Conservation (phyloP, 352 stramenopile species). For the Phytophthora europaea region DNA sequence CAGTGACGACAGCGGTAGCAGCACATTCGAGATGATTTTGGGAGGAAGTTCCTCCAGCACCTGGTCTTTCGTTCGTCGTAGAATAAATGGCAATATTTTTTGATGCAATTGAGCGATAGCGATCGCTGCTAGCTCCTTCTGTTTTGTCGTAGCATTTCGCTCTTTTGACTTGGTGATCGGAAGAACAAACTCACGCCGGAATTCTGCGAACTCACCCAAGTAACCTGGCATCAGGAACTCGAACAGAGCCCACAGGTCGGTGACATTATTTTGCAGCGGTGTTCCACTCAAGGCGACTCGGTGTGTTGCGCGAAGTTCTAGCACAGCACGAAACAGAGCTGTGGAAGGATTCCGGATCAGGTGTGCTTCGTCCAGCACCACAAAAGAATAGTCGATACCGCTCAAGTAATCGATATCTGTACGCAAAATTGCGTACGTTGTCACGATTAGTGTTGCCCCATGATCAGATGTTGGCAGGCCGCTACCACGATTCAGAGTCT, state of each 20-base stretch:
- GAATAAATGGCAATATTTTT: conserved; percentile 97
- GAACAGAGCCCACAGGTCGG: conserved; percentile 98
- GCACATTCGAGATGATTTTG: conserved; percentile 97
- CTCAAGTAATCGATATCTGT: conserved; percentile 75
- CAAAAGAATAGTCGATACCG: conserved; percentile 77
- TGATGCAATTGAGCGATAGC: conserved; percentile 95
- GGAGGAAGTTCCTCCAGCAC: conserved; percentile 97
- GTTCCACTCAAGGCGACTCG: conserved; percentile 97
- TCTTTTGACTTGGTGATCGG: conserved; percentile 72
- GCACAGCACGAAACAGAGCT: conserved; percentile 86
- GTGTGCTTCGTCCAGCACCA: conserved; percentile 98
- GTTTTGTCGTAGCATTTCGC: conserved; percentile 70
- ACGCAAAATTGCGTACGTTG: conserved; percentile 92
- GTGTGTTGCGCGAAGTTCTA: conserved; percentile 83
- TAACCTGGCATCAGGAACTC: conserved; percentile 99
- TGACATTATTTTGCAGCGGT: conserved; percentile 97
- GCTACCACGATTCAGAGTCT: conserved; percentile 44
- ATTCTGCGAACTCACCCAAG: conserved; percentile 88
- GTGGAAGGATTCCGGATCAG: conserved; percentile 97
- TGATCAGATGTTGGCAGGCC: conserved; percentile 10
- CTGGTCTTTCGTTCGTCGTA: conserved; percentile 96
- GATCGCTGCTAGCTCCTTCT: conserved; percentile 82
- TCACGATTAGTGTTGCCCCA: conserved; percentile 59
- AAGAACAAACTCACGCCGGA: conserved; percentile 70
- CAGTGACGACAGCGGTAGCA: conserved; percentile 87